Evolutionary conservation across 805 yeast species (phyloP), one percentile per base, ranked within the genome.

Genomic region (Groenewaldozyma tartarivorans): DNA sequence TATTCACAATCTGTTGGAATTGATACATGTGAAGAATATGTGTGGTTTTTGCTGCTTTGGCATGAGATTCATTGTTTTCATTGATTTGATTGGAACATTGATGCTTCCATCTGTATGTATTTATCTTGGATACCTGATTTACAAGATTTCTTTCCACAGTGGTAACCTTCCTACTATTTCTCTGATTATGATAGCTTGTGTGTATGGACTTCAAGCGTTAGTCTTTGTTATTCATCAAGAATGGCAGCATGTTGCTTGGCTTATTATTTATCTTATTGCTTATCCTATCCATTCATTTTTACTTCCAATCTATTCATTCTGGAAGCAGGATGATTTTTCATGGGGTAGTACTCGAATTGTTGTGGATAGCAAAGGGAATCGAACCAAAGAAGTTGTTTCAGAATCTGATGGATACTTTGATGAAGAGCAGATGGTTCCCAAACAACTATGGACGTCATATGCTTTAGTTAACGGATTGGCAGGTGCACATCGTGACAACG

Each of bases 41-140:
- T 87, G 96, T 69, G 96, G 96, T 49, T 84, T 94, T 0, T 87
- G 86, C 58, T 85, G 95, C 52, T 83, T 87, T 53, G 85, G 95
- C 1, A 87, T 87, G 96, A 95, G 86, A 61, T 87, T 87, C 62
- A 82, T 85, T 42, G 81, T 87, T 51, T 74, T 72, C 37, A 77
- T 87, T 51, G 95, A 87, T 57, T 70, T 88, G 54, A 63, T 87
- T 41, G 95, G 96, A 49, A 85, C 96, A 0, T 61, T 87, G 50
- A 88, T 86, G 30, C 71, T 88, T 48, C 96, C 96, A 0, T 83
- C 87, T 30, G 61, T 69, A 52, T 81, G 95, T 3, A 76, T 81
- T 45, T 72, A 81, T 7, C 71, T 77, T 20, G 63, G 65, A 27
- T 74, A 74, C 48, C 69, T 75, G 51, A 58, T 74, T 34, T 63